Evolutionary conservation across 192 early-diverging fungal genomes (phyloP).

Genomic region (Pilobolus umbonatus): DNA sequence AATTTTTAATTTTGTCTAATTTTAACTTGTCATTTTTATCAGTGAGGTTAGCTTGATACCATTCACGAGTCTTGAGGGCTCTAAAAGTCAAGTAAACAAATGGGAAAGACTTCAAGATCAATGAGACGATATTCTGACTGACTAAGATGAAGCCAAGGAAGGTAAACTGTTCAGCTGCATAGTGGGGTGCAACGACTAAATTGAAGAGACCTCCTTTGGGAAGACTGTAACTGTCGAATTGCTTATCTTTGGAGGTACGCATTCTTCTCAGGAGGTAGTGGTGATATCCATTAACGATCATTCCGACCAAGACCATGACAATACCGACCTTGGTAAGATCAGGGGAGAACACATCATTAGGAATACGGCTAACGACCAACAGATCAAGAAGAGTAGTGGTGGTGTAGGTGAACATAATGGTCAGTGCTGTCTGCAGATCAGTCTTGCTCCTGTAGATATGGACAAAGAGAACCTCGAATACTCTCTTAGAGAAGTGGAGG

Average conservation of each 20-base stretch:
- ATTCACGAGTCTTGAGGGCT: not conserved
- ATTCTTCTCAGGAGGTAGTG: constrained; percentile 4
- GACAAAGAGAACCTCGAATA: constrained; percentile 6
- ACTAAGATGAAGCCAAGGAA: constrained; percentile 1
- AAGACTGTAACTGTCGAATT: not conserved
- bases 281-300: not conserved
- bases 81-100: constrained; percentile 5
- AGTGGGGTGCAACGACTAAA: constrained; percentile 3
- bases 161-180: constrained; percentile 5
- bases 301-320: not conserved
- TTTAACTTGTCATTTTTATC: not conserved
- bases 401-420: not conserved
- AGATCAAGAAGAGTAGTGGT: constrained; percentile 5
- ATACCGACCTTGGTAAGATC: not conserved
- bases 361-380: not conserved
- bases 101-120: constrained; percentile 3
- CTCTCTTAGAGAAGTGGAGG: constrained; percentile 7
- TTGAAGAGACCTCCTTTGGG: constrained; percentile 9
- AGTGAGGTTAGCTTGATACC: not conserved
- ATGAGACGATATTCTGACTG: constrained; percentile 5
- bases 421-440: not conserved
- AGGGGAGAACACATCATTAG: not conserved
- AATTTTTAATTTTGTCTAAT: not conserved
- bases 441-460: constrained; percentile 10
- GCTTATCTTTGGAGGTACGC: not conserved